Base-by-base conservation (phyloP, 1,284 basidiomycete genomes). In the Exobasidium rhododendri region DNA sequence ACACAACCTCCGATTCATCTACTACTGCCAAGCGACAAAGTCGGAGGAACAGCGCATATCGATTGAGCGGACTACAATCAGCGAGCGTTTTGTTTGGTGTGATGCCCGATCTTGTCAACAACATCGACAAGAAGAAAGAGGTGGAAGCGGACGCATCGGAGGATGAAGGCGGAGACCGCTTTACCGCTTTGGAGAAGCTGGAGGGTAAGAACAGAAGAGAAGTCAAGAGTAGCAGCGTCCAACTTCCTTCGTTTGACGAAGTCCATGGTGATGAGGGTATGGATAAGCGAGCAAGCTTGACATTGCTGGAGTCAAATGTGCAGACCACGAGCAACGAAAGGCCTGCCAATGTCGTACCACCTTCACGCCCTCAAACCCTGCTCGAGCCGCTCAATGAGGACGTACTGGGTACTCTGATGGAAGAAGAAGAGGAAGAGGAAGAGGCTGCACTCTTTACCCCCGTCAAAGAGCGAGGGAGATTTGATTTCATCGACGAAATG, bases 351-450 rank as follows among this genome's bases (percentile, higher is more conserved):
- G 24, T 13, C 28, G 24, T 26, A 13, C n/a, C n/a, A n/a, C 7
- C 35, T 17, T 40, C 35, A 10, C 35, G 35, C 17, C 35, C 35
- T 40, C 35, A 40, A 17, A 40, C 35, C 17, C 7, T 40, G 35
- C 7, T 40, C 17, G 35, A 40, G 17, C 10, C 35, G 35, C 7
- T 10, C 35, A 50, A 24, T 24, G 47, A 28, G 13, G 47, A 50
- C 13, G 20, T 55, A 11, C 63, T 73, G 3, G 65, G 67, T 4
- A 75, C 73, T 20, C 59, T 75, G n/a, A 58, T 72, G 55, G 73
- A 75, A 59, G 73, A 73, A 35, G 72, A 74, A 44, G 70, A 76
- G 62, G 70, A 74, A 22, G 72, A 76, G 3, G 74, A 76, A 45
- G 62, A 31, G 22, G 10, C 22, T 17, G 6, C 57, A 13, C 58